Conservation (phyloP, 345 rosid genomes). For the Arabis alpina region DNA sequence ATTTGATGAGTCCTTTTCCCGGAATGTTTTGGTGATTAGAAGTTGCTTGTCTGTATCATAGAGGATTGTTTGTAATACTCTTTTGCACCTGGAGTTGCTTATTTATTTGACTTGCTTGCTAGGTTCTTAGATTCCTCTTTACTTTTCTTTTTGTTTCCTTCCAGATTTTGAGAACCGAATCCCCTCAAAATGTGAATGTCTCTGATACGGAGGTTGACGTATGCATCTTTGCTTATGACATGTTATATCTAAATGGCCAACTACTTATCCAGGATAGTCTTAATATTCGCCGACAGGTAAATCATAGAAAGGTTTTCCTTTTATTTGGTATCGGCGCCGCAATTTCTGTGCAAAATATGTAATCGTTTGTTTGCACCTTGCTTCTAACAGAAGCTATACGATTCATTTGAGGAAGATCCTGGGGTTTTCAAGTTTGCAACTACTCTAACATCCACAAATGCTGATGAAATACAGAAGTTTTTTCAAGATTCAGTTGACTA, state of each 20-base stretch:
- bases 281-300: constrained; percentile 73
- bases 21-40: no score
- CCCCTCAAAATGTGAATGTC: constrained; percentile 79
- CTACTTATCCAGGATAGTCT: constrained; percentile 35
- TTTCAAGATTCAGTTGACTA: constrained; percentile 83
- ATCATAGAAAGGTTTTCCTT: not conserved
- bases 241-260: constrained; percentile 79
- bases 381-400: constrained; percentile 66
- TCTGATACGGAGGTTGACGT: constrained; percentile 88
- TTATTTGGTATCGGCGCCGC: constrained; percentile 12
- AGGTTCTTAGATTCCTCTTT: not conserved
- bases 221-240: constrained; percentile 91
- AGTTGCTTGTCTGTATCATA: no score
- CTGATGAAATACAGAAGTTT: constrained; percentile 90
- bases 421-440: constrained; percentile 90
- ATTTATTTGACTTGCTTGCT: constrained; percentile 9
- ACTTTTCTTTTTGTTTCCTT: not conserved
- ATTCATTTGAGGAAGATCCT: constrained; percentile 78
- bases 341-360: not conserved
- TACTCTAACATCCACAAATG: constrained; percentile 75
- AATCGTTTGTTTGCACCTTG: constrained; percentile 14
- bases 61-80: no score
- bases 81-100: no score
- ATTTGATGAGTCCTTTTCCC: no score
- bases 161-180: constrained; percentile 79